phyloP scores from a whole-genome alignment of 495 filamentous ascomycete species.

The Penicillium tannophilum region DNA sequence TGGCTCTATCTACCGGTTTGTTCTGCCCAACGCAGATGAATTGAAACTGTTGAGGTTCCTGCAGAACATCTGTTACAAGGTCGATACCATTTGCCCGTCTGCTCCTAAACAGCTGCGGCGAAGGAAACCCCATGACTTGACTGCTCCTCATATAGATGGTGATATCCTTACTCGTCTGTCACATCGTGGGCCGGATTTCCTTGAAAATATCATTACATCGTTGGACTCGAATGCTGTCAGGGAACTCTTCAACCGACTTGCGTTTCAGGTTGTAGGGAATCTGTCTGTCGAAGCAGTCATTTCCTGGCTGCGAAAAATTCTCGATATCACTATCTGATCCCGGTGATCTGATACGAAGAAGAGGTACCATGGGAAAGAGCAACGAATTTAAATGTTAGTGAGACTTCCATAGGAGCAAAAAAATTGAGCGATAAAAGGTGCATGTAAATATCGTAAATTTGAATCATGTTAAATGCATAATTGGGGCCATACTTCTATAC shows the following conservation, averaged over 20 bases:
- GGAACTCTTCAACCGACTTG: slow-evolving; percentile 3
- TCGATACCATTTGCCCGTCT: slow-evolving; percentile 43
- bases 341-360: not conserved
- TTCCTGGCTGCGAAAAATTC: slow-evolving; percentile 19
- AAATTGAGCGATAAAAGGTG: not conserved
- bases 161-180: slow-evolving; percentile 62
- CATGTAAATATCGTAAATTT: too few species aligned
- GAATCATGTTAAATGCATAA: too few species aligned
- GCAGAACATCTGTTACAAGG: slow-evolving; percentile 57
- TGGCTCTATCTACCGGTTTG: slow-evolving; percentile 65
- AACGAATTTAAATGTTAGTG: not conserved
- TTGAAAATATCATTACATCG: slow-evolving; percentile 41
- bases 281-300: slow-evolving; percentile 8
- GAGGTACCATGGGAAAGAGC: not conserved
- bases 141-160: slow-evolving; percentile 65
- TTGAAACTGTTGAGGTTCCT: slow-evolving; percentile 65
- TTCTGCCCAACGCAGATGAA: slow-evolving; percentile 52
- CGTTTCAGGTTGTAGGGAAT: slow-evolving; percentile 11
- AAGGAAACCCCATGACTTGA: slow-evolving; percentile 23
- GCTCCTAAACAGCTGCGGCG: slow-evolving; percentile 27
- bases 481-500: too few species aligned
- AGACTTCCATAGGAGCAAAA: not conserved
- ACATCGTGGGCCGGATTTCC: slow-evolving; percentile 42
- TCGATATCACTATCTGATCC: slow-evolving; percentile 16
- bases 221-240: not conserved